Conservation (phyloP, 1,284 basidiomycete genomes). For the Rhodotorula sp. region DNA sequence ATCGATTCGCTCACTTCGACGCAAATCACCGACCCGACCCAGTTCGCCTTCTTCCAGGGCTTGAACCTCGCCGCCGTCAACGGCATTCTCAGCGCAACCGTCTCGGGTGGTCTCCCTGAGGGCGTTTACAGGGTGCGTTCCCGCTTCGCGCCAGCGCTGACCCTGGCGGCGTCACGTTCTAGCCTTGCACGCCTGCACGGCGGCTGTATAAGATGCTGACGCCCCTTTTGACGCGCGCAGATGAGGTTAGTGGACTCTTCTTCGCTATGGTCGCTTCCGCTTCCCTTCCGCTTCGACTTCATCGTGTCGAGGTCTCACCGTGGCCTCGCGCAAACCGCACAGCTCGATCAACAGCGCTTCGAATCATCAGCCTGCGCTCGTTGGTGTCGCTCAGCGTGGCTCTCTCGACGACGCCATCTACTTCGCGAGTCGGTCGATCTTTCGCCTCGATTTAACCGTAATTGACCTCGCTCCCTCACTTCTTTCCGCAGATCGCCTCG, state of each 20-base stretch:
- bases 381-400: conserved; percentile 42
- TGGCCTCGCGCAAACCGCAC: too few relatives aligned
- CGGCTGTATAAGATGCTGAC: too few relatives aligned
- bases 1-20: conserved; percentile 59
- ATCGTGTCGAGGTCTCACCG: background rate
- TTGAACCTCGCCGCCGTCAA: conserved; percentile 51
- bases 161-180: background rate
- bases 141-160: background rate
- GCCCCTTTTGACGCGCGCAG: background rate
- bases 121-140: conserved; percentile 57
- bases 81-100: conserved; percentile 59
- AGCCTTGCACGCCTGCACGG: too few relatives aligned
- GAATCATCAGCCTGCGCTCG: conserved; percentile 64
- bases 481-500: background rate
- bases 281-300: too few relatives aligned
- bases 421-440: conserved; percentile 15
- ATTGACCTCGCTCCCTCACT: too few relatives aligned
- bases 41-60: conserved; percentile 56
- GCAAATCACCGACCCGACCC: conserved; percentile 58
- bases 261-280: conserved; percentile 19
- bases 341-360: conserved; percentile 52
- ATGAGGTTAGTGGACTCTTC: background rate
- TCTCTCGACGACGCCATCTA: conserved; percentile 41
- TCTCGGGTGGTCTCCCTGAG: conserved; percentile 61
- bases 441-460: background rate